A percentile compares a stretch with the other conserved stretches of the same genome.
phyloP scores from a whole-genome alignment of 179 eudicot genomes.

The Corrigiola litoralis region DNA sequence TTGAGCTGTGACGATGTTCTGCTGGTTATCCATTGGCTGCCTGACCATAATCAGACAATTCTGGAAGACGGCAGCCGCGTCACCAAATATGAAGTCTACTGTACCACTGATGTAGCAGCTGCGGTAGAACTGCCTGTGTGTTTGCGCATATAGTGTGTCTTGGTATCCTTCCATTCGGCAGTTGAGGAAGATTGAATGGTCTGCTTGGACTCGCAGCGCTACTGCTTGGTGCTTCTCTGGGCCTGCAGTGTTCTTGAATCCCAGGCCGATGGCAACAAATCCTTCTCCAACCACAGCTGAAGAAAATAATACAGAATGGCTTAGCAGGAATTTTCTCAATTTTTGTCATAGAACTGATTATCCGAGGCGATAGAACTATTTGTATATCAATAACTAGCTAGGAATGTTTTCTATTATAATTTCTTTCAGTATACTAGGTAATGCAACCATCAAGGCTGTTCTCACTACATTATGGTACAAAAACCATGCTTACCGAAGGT shows the following conservation, averaged over 20 bases:
- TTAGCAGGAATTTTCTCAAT: too few species aligned
- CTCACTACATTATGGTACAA: neutral
- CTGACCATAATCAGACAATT: slow-evolving; percentile 48
- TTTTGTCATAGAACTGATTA: too few species aligned
- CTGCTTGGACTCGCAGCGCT: slow-evolving; percentile 73
- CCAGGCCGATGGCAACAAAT: slow-evolving; percentile 58
- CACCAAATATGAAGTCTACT: slow-evolving; percentile 75
- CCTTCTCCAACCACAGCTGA: slow-evolving; percentile 67
- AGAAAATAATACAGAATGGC: neutral
- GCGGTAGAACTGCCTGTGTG: slow-evolving; percentile 67
- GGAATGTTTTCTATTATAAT: too few species aligned
- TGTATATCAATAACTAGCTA: too few species aligned
- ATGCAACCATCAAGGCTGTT: neutral
- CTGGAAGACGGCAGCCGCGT: slow-evolving; percentile 62
- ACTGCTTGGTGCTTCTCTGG: slow-evolving; percentile 75
- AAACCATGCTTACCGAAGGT: slow-evolving; percentile 51
- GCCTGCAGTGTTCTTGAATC: slow-evolving; percentile 74
- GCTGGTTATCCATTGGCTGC: slow-evolving; percentile 46
- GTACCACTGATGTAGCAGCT: slow-evolving; percentile 61
- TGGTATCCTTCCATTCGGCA: slow-evolving; percentile 75
- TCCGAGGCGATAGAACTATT: too few species aligned
- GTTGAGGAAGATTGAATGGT: slow-evolving; percentile 53
- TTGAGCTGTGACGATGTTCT: slow-evolving; percentile 71
- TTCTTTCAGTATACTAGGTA: neutral
- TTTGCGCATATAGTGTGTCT: slow-evolving; percentile 66